Percentiles rank a stretch among this genome's conserved stretches.
Conservation (phyloP, 2,329 filamentous ascomycete species). For the Penicillium verrucosum region DNA sequence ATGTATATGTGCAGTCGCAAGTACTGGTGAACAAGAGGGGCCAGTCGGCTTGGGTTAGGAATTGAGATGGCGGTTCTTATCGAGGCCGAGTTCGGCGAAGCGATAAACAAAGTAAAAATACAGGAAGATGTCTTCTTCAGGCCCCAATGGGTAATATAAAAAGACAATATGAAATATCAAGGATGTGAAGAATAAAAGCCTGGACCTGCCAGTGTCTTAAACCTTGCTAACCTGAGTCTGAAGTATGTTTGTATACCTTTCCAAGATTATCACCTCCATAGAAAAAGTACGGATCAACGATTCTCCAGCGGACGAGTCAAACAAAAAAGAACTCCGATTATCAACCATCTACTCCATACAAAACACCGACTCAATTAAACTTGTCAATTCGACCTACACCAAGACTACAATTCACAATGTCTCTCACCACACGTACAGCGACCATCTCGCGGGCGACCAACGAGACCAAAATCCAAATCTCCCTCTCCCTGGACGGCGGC, state of each 20-base stretch:
- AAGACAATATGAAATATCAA: background rate
- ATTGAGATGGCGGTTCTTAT: background rate
- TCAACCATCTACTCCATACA: constrained; percentile 2
- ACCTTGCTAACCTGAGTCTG: background rate
- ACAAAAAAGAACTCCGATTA: constrained; percentile 19
- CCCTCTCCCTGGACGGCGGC: constrained; percentile 90
- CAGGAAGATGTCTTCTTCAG: background rate
- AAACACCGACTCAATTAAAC: background rate
- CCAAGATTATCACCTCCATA: constrained; percentile 3
- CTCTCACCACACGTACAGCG: constrained; percentile 64
- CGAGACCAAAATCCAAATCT: constrained; percentile 94
- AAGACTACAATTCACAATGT: constrained; percentile 17
- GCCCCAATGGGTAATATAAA: background rate
- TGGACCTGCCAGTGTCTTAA: constrained; percentile 17
- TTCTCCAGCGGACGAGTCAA: constrained; percentile 21
- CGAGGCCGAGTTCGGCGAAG: constrained; percentile 4
- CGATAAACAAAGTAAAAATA: background rate
- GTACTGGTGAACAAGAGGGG: background rate
- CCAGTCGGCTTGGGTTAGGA: background rate
- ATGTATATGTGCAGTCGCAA: background rate
- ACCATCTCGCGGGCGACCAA: constrained; percentile 87
- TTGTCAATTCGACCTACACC: background rate
- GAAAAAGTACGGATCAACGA: constrained; percentile 20
- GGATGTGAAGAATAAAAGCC: background rate
- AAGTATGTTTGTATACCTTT: constrained; percentile 3